Conservation (phyloP, 2,329 filamentous ascomycete species). For the Trichocomaceae sp. region DNA sequence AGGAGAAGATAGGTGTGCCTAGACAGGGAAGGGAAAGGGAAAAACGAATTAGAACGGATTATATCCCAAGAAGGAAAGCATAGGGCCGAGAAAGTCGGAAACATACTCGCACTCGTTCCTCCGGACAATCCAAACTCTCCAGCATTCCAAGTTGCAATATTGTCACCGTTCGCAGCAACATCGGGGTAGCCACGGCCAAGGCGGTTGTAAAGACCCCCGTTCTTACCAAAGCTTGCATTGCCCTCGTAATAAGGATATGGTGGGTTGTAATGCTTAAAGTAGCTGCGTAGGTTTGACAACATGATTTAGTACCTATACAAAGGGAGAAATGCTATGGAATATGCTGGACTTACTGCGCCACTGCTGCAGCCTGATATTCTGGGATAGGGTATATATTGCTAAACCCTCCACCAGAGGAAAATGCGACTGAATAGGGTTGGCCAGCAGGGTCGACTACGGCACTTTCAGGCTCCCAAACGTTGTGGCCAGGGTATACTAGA, state of each 20-base stretch:
- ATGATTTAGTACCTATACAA: not conserved
- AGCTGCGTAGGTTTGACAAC: not conserved
- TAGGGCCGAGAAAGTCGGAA: too few species aligned
- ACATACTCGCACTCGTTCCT: slow-evolving; percentile 36
- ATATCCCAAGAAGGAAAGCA: not conserved
- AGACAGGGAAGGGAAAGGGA: not conserved
- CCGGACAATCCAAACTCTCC: not conserved
- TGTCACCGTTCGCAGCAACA: slow-evolving; percentile 45
- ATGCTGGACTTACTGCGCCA: slow-evolving; percentile 29
- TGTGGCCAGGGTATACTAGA: not conserved
- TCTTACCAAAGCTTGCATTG: not conserved
- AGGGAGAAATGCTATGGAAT: not conserved
- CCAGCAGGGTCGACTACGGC: not conserved
- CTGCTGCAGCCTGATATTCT: slow-evolving; percentile 35
- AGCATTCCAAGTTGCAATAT: not conserved
- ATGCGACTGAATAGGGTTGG: not conserved
- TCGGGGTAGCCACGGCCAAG: slow-evolving; percentile 57
- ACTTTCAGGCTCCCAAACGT: not conserved
- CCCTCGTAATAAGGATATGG: slow-evolving; percentile 6
- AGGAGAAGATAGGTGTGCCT: slow-evolving; percentile 51
- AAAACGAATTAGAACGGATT: not conserved
- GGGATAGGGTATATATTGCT: slow-evolving; percentile 41
- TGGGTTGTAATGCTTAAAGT: slow-evolving; percentile 4
- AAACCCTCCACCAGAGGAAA: slow-evolving; percentile 28
- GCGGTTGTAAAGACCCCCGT: slow-evolving; percentile 36